Conservation (phyloP, 1,284 basidiomycete genomes). For the Apiotrichum veenhuisii region DNA sequence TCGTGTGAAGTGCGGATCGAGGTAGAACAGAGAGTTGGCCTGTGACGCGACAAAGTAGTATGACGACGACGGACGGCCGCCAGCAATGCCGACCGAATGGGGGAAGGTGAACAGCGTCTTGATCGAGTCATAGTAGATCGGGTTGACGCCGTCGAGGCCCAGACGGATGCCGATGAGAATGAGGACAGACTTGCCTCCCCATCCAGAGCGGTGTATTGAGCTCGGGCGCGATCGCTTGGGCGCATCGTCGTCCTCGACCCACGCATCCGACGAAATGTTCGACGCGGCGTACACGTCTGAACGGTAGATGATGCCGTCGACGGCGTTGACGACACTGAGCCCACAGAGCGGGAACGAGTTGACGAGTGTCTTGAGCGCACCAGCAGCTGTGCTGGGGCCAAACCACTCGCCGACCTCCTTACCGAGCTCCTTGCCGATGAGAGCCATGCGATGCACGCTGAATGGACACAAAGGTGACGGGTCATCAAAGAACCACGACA, state of each 20-base stretch:
- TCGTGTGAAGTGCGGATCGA: conserved; percentile 89
- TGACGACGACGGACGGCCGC: conserved; percentile 88
- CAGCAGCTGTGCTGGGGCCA: conserved; percentile 92
- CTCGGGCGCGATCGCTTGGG: conserved; percentile 8
- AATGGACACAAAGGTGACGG: conserved; percentile 86
- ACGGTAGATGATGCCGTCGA: conserved; percentile 79
- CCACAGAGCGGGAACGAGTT: conserved; percentile 75
- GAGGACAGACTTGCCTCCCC: conserved; percentile 82
- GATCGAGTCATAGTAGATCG: conserved; percentile 88
- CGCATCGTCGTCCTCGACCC: conserved; percentile 15
- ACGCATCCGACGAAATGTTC: conserved; percentile 50
- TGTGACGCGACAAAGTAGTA: conserved; percentile 97
- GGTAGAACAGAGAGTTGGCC: conserved; percentile 84
- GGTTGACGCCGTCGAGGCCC: conserved; percentile 89
- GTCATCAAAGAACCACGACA: conserved; percentile 93
- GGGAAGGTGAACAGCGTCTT: conserved; percentile 89
- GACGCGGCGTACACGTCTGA: conserved; percentile 81
- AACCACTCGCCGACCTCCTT: conserved; percentile 98
- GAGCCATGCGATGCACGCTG: conserved; percentile 91
- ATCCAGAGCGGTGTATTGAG: conserved; percentile 43
- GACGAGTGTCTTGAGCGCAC: conserved; percentile 84
- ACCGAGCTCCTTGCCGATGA: conserved; percentile 89
- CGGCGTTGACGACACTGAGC: conserved; percentile 75
- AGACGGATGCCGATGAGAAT: conserved; percentile 81
- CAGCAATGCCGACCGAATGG: conserved; percentile 92